Evolutionary conservation across 2,329 filamentous ascomycete species (phyloP), one percentile per base, ranked within the genome.

Genomic region (Aspergillus oerlinghausenensis): DNA sequence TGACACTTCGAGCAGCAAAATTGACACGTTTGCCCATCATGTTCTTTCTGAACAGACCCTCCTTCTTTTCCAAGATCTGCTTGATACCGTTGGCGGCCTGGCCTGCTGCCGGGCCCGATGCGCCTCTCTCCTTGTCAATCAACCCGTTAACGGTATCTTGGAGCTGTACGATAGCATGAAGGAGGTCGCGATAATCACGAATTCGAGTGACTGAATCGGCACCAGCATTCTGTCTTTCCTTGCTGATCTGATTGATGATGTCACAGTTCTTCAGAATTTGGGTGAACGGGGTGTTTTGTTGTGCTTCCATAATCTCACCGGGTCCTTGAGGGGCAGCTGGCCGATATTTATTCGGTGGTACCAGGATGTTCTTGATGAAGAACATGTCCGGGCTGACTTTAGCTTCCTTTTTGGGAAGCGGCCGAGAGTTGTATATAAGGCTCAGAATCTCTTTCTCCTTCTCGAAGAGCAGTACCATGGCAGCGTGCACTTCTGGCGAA

Each of bases 1-100:
- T 99, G 72, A 99, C 94, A 82, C 90, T 96, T 73, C 94, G 88
- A 40, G 94, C 94, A 51, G 94, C 94, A 72, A 94, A 97, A 74
- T 99, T 97, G 77, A 99, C 94, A 80, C 94, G 92, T 81, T 99
- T 99, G 59, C 94, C 94, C 94, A 99, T 99, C 94, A 99, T 97
- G 76, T 99, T 97, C 80, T 96, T 97, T 67, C 94, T 84, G 80
- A 99, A 99, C 29, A 99, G 82, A 63, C 94, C 94, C 70, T 99
- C 95, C 77, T 99, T 99, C 81, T 99, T 99, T 77, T 99, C 94
- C 28, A 99, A 82, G 70, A 92, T 89, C 71, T 99, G 94, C 77
- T 99, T 99, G 77, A 99, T 96, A 65, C 95, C 94, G 61, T 96
- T 92, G 60, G 95, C 90, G 53, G 90, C 88, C 55, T 87, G 83